Base-by-base conservation (phyloP, 2,329 filamentous ascomycete species). In the Aspergillus aculeatinus region DNA sequence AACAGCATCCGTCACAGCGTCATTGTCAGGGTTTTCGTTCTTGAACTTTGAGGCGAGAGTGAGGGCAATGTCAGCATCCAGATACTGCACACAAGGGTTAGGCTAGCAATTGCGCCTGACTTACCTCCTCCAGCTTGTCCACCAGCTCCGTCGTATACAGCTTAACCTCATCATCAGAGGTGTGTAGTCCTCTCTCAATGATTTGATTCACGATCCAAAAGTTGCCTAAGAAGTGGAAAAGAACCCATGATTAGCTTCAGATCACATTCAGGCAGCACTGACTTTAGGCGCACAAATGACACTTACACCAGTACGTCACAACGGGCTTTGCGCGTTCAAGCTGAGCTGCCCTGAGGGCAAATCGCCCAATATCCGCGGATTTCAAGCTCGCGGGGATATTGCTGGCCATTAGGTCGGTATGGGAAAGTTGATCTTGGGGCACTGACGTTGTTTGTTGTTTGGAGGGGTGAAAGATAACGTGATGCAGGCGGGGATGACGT, bases 171-270 rank as follows among this genome's bases (percentile, higher is more conserved):
- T 89, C 84, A 73, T 95, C 90, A 67, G 83, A 80, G 61, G 84
- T 88, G 78, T 98, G 94, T 47, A 98, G 85, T 49, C 87, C 84
- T 73, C 89, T 91, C 55, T 85, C 83, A 14, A 99, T 86, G 67
- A 99, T 96, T 72, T 96, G 91, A 70, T 98, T 92, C 51, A 96
- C 90, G 27, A 95, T 91, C 83, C 91, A 95, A 76, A 95, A 96
- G 72, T 96, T 89, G 75, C 90, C 91, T 95, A 62, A 56, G 5
- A 51, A 44, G 33, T 55, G 50, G 35, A 61, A 56, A 47, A 58
- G 10, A 29, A 10, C 27, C 9, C 4, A 31, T n/a, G 31, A 25
- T 68, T 64, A 66, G 67, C 60, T 57, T 72, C 23, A 68, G 11
- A 21, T 25, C 51, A 35, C 25, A 16, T 49, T 48, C 33, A 16